Conservation (phyloP, 352 stramenopile species). For the Albugo candida region DNA sequence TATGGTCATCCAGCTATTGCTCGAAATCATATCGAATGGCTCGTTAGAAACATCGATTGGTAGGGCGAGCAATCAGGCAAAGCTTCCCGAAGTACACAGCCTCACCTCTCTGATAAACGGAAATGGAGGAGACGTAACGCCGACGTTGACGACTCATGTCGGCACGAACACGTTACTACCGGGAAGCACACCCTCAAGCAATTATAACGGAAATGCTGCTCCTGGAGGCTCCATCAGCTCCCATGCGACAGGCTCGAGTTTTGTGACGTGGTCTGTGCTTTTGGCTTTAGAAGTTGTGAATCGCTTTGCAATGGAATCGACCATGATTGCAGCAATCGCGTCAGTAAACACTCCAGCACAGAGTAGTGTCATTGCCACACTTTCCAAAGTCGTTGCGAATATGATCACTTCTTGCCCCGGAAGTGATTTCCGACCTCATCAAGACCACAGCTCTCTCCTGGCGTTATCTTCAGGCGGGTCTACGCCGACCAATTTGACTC, state of each 20-base stretch:
- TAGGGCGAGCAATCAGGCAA: neutral
- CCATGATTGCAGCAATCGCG: conserved; percentile 42
- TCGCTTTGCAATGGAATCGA: conserved; percentile 37
- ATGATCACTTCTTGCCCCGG: conserved; percentile 66
- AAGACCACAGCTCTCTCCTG: too few relatives aligned
- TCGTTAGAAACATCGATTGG: conserved; percentile 23
- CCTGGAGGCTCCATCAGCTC: conserved; percentile 2
- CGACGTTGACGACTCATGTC: neutral
- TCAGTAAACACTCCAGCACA: conserved; percentile 16
- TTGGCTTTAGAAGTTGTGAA: conserved; percentile 67
- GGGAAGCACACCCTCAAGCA: conserved; percentile 27
- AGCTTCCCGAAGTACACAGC: too few relatives aligned
- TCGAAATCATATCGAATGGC: conserved; percentile 67
- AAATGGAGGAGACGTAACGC: neutral
- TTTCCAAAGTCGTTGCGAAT: conserved; percentile 44
- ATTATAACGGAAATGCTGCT: conserved; percentile 21
- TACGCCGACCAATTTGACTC: neutral
- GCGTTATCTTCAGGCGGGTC: neutral
- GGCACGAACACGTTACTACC: neutral
- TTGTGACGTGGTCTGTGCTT: conserved; percentile 69
- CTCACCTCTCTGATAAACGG: too few relatives aligned
- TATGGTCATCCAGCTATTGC: conserved; percentile 31
- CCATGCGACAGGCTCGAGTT: conserved; percentile 22
- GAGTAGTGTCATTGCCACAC: conserved; percentile 27
- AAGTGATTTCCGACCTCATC: conserved; percentile 32